Conservation (phyloP, 345 rosid genomes). For the Ricinus communis region DNA sequence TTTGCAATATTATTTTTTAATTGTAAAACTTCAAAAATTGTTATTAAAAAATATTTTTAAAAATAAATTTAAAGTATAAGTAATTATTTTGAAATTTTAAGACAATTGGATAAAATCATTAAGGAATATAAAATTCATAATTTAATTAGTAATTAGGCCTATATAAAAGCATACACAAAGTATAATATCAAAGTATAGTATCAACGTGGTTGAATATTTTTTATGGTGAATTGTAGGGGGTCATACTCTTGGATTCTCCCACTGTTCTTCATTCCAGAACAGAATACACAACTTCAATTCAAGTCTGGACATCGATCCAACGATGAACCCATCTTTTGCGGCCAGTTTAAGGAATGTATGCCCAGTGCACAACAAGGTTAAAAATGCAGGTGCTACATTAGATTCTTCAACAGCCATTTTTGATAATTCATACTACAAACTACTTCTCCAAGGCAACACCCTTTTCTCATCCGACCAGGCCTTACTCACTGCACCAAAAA, state of each 20-base stretch:
- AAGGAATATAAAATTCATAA: too few species aligned
- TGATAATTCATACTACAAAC: conserved; percentile 70
- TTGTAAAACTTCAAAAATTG: too few species aligned
- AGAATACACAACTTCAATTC: conserved; percentile 77
- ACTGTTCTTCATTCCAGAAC: conserved; percentile 81
- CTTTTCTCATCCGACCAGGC: conserved; percentile 83
- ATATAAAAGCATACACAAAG: too few species aligned
- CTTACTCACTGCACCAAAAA: conserved; percentile 47
- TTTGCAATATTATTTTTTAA: too few species aligned
- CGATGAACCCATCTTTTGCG: conserved; percentile 63
- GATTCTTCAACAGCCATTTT: conserved; percentile 45
- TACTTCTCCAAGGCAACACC: conserved; percentile 64
- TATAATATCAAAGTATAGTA: too few species aligned
- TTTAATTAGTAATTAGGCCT: too few species aligned
- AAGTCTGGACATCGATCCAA: conserved; percentile 55
- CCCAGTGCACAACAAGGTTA: conserved; percentile 57
- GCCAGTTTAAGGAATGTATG: conserved; percentile 48
- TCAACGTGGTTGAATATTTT: too few species aligned
- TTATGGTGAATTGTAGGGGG: conserved; percentile 45
- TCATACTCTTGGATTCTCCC: conserved; percentile 86
- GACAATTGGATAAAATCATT: too few species aligned
- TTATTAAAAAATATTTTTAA: too few species aligned
- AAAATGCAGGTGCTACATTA: conserved; percentile 59
- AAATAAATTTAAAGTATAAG: too few species aligned
- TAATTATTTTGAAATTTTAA: too few species aligned